Conservation (phyloP, 768 basidiomycete genomes). For the Lactifluus volemus region DNA sequence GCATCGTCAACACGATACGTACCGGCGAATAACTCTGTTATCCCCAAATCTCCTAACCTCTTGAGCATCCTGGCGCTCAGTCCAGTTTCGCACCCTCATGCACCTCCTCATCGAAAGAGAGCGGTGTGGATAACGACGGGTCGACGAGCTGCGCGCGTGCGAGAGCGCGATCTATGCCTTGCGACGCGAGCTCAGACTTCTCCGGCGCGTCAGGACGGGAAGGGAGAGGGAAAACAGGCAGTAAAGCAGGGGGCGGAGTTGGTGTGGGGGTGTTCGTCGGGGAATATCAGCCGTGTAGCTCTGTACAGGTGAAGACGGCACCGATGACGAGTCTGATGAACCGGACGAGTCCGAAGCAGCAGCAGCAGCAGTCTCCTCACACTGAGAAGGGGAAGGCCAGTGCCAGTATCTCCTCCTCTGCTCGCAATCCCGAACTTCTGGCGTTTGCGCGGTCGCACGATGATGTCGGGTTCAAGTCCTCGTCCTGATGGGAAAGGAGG, state of each 20-base stretch:
- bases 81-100: conserved; percentile 36
- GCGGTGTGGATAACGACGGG: conserved; percentile 37
- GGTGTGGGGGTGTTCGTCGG: conserved; percentile 1
- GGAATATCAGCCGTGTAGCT: not conserved
- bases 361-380: no score
- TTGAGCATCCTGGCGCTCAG: conserved; percentile 52
- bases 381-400: not conserved
- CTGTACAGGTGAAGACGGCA: not conserved
- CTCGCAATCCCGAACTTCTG: conserved; percentile 16
- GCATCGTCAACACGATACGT: conserved; percentile 22
- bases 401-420: not conserved
- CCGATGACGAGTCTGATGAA: not conserved
- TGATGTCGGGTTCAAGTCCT: not conserved
- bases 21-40: conserved; percentile 89
- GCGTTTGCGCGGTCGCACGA: conserved; percentile 35
- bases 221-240: conserved; percentile 67
- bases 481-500: not conserved
- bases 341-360: no score
- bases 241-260: conserved; percentile 29
- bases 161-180: conserved; percentile 71
- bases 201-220: conserved; percentile 60
- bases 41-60: conserved; percentile 65
- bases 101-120: conserved; percentile 32
- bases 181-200: conserved; percentile 58
- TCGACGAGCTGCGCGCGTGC: conserved; percentile 62